Percentiles rank a stretch among this genome's conserved stretches.
phyloP scores from a whole-genome alignment of 139 green algal species.

The Nannochloris sp. region DNA sequence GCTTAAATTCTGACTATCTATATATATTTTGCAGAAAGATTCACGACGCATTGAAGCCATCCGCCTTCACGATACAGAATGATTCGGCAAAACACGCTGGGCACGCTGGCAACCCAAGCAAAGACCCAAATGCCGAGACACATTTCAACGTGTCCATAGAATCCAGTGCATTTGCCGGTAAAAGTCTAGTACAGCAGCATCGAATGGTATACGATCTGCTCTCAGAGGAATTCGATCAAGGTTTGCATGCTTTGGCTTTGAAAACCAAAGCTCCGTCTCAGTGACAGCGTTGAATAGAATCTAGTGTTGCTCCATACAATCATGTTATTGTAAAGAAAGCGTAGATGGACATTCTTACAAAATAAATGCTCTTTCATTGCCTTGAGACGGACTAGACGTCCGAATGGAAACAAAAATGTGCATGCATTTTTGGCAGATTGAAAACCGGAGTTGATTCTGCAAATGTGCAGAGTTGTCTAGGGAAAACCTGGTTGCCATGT shows the following conservation, averaged over 20 bases:
- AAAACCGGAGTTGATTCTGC: not conserved
- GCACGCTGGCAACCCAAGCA: conserved; percentile 43
- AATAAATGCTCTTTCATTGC: conserved; percentile 1
- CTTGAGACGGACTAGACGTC: too few species aligned
- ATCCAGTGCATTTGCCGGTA: conserved; percentile 35
- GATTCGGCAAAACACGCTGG: conserved; percentile 49
- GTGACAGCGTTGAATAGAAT: too few species aligned
- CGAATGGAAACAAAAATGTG: too few species aligned
- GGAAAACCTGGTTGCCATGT: not conserved
- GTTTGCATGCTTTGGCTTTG: conserved; percentile 40
- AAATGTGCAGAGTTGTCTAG: not conserved
- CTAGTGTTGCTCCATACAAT: too few species aligned
- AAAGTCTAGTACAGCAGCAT: conserved; percentile 34
- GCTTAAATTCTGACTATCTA: not conserved
- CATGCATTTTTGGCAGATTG: not conserved
- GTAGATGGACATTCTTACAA: conserved; percentile 1
- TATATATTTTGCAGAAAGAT: conserved; percentile 29
- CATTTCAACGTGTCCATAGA: conserved; percentile 50
- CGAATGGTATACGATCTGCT: conserved; percentile 46
- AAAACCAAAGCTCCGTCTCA: conserved; percentile 22
- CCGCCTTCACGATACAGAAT: conserved; percentile 29
- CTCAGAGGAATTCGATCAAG: conserved; percentile 32
- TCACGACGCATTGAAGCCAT: conserved; percentile 22
- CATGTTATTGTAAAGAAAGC: not conserved
- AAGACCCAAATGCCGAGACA: conserved; percentile 46